Base-by-base conservation (phyloP, 257 asterid genomes). In the Rubia yunnanensis region DNA sequence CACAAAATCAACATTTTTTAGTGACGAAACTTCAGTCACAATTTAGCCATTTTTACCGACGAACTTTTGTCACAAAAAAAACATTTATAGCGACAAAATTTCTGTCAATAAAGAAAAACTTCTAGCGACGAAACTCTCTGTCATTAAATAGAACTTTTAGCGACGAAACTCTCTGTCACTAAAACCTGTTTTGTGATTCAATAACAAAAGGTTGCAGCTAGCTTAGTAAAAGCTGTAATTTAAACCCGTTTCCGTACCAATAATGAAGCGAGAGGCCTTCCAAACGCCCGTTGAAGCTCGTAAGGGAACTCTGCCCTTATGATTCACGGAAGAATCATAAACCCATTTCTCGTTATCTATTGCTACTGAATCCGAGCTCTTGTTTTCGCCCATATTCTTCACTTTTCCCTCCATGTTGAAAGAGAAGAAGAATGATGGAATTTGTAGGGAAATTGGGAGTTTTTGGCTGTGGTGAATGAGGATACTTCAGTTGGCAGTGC, bases 231-330 rank as follows among this genome's bases (percentile, higher is more conserved):
- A 32, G 4, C 36, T 32, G 36, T 32, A 8, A 32, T 32, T 32
- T 8, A 39, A 39, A 39, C 48, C 48, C 17, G 5, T 54, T 54
- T n/a, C 3, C 73, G 22, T 84, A 90, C 97, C 96, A 35, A 94
- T 78, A 35, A 90, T 94, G 79, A 88, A 90, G 70, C 85, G 79
- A 50, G 99, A 82, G 54, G 97, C 99, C 70, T 75, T 90, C 99
- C 99, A 94, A 32, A 83, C 83, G 55, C 97, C 97, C 52, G 99
- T 94, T 7, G 95, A 78, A 66, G 83, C 78, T 15, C 99, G 81
- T 6, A 74, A 77, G 34, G 99, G 97, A 70, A 84, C 61, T 73
- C 86, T 76, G 31, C 96, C 97, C 78, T 81, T 83, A 30, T 80
- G 76, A 80, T 91, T 96, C 36, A 83, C 50, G 0, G 94, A 94